phyloP scores from a whole-genome alignment of 306 rosid genomes.

The Medicago arabica region DNA sequence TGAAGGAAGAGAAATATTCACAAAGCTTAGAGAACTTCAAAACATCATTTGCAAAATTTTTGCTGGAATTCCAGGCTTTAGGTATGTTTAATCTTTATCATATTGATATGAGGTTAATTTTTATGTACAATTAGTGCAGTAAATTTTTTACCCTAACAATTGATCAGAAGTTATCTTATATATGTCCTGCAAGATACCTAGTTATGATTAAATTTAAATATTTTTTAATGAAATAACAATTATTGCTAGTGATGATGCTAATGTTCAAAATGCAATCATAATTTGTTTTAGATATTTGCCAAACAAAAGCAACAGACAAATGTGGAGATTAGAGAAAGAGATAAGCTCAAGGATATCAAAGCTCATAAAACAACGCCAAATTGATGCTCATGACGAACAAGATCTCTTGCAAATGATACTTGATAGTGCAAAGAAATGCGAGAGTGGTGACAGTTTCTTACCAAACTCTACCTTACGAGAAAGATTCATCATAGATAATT shows the following conservation, averaged over 20 bases:
- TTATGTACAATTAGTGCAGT: too few relatives aligned
- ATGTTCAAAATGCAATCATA: neutral
- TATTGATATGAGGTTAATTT: too few relatives aligned
- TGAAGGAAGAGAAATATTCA: constrained; percentile 67
- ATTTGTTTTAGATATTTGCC: constrained; percentile 59
- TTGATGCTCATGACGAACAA: constrained; percentile 45
- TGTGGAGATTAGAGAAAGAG: constrained; percentile 71
- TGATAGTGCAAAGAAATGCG: constrained; percentile 55
- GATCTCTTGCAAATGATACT: constrained; percentile 75
- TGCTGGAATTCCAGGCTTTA: constrained; percentile 65
- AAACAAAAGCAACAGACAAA: constrained; percentile 53
- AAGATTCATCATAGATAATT: constrained; percentile 56
- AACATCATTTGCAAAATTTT: constrained; percentile 45
- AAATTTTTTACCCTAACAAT: too few relatives aligned
- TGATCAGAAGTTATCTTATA: too few relatives aligned
- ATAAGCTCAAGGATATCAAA: constrained; percentile 52
- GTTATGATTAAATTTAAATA: too few relatives aligned
- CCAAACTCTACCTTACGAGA: constrained; percentile 34
- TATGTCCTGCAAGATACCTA: too few relatives aligned
- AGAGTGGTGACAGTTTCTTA: constrained; percentile 24
- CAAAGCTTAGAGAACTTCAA: constrained; percentile 68
- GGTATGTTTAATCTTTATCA: constrained; percentile 45
- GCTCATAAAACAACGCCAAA: constrained; percentile 52
- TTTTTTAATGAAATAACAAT: too few relatives aligned
- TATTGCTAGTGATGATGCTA: neutral